Evolutionary conservation across 2,329 filamentous ascomycete species (phyloP).

Genomic region (Geosmithia flava): DNA sequence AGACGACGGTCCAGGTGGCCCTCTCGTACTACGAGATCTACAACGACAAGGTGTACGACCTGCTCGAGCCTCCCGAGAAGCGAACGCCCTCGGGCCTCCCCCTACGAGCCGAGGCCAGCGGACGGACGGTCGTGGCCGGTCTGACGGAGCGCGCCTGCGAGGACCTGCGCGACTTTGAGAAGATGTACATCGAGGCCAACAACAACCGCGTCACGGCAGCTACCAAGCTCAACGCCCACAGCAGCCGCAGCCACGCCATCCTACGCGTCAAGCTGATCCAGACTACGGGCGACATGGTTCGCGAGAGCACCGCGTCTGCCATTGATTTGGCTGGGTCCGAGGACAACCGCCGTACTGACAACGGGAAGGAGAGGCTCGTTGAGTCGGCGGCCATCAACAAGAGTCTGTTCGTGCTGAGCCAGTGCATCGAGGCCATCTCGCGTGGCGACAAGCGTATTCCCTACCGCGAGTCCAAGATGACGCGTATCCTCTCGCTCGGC

Average conservation of each 20-base stretch:
- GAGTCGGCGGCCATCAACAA: slow-evolving; percentile 98
- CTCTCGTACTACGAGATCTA: slow-evolving; percentile 96
- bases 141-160: slow-evolving; percentile 72
- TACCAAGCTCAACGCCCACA: slow-evolving; percentile 87
- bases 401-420: slow-evolving; percentile 83
- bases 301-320: slow-evolving; percentile 75
- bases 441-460: slow-evolving; percentile 66
- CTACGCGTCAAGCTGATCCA: slow-evolving; percentile 82
- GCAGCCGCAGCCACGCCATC: slow-evolving; percentile 80
- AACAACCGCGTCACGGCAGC: slow-evolving; percentile 79
- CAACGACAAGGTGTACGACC: slow-evolving; percentile 87
- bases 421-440: slow-evolving; percentile 91
- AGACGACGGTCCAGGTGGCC: slow-evolving; percentile 59
- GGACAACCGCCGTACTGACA: slow-evolving; percentile 88
- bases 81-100: slow-evolving; percentile 70
- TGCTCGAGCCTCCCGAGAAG: slow-evolving; percentile 81
- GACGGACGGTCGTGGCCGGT: slow-evolving; percentile 78
- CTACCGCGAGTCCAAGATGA: slow-evolving; percentile 96
- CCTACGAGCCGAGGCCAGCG: slow-evolving; percentile 73
- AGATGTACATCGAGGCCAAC: slow-evolving; percentile 83
- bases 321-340: slow-evolving; percentile 94
- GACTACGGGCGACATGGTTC: slow-evolving; percentile 52
- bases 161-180: slow-evolving; percentile 81
- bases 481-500: slow-evolving; percentile 77
- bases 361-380: slow-evolving; percentile 82